Evolutionary conservation across 2,329 filamentous ascomycete species (phyloP), one percentile per base, ranked within the genome.

Genomic region (Cryphonectria carpinicola): DNA sequence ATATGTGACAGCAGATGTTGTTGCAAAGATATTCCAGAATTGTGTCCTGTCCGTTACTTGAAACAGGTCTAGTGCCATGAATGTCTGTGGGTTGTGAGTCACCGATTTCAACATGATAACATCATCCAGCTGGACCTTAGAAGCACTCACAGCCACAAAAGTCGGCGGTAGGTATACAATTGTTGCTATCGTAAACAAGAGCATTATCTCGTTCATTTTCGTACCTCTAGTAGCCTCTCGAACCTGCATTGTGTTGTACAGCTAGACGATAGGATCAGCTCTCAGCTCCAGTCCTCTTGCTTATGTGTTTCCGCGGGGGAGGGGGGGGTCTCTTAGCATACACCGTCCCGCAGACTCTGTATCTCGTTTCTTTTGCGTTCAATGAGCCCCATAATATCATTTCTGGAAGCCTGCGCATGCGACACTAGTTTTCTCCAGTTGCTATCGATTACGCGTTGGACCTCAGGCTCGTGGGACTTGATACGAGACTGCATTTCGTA

Each of bases 181-280:
- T 19, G 56, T 60, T 60, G 32, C 56, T 19, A 60, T 60, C 25
- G 56, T 60, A 25, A 61, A 61, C 32, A 61, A 14, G 32, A 61
- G 35, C 58, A 61, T 61, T 6, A 39, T 39, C 58, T 61, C 28
- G n/a, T 37, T 39, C 35, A 61, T 61, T 19, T 61, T 61, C 17
- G 58, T 61, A 7, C 58, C 35, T 39, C 58, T 61, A 32, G 58
- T 61, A 17, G 58, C 58, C 17, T 61, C 32, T 14, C 58, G 35
- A 39, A 61, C 58, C 22, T 39, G 35, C 28, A 58, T 58, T 32
- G 58, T 61, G 11, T 61, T 39, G n/a, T 61, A 39, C 8, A 22
- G 32, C 58, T 61, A 32, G 28, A 61, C 19, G 28, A 61, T 61
- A 22, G 17, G 10, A n/a, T 39, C 28, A 61, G 14, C 5, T 58